Evolutionary conservation across 192 early-diverging fungal genomes (phyloP), one percentile per base, ranked within the genome.

Genomic region (Entomortierella beljakovae): DNA sequence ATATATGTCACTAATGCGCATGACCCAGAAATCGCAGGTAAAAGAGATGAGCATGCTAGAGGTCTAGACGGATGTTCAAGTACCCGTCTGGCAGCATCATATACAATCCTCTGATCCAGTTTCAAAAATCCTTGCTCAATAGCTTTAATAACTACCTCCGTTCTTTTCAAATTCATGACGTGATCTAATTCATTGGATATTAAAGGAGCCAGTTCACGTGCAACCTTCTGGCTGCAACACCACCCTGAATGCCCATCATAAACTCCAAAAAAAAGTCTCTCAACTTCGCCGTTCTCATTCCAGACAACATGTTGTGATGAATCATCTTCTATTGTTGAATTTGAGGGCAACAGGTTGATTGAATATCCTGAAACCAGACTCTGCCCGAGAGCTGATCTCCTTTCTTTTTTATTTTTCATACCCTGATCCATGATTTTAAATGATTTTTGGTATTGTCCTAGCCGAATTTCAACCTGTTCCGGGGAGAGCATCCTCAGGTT

Each of bases 181-280:
- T 28, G 52, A 11, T 71, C 63, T 15, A 88, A 56, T 31, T 86
- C 70, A 32, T 79, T 71, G 38, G 79, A 81, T 28, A 88, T 80
- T 6, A 77, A 83, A 5, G 81, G 75, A 1, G 85, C 84, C n/a
- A 88, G 54, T 23, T 84, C 71, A 7, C 57, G 59, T 13, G 76
- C 76, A 2, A 88, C 79, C 37, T 83, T 73, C 61, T 77, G 71
- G 16, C 83, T 83, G 32, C 85, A 85, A 49, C 77, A 68, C 55
- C 81, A 84, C 18, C 87, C 87, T 48, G 80, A 80, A 32, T 88
- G 87, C 1, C 87, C 87, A 70, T 88, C 85, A 75, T 74, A 88
- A 11, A 88, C 74, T 13, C 85, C 87, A 28, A 70, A 79, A 61
- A 82, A 84, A 51, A 83, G 48, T 18, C 79, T 54, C 26, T 80